phyloP scores from a whole-genome alignment of 345 rosid species.

The Citropsis articulata region DNA sequence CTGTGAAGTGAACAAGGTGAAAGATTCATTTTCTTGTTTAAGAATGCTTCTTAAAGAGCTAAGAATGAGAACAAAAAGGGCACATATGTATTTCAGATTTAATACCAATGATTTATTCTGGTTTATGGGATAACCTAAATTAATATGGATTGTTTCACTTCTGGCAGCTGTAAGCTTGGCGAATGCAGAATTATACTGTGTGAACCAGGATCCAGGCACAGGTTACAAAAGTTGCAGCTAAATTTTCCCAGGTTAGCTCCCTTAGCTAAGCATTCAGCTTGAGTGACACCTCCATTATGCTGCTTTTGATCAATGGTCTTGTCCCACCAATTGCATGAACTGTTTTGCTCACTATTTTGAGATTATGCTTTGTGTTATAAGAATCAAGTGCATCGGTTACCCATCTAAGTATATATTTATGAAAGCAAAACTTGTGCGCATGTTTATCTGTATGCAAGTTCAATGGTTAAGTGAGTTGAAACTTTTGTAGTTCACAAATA shows the following conservation, averaged over 20 bases:
- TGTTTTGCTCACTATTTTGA: background rate
- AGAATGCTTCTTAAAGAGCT: background rate
- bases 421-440: background rate
- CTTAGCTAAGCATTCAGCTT: background rate
- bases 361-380: background rate
- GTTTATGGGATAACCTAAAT: background rate
- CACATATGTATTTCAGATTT: background rate
- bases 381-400: background rate
- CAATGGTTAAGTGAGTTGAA: background rate
- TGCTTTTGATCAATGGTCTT: background rate
- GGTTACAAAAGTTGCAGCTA: slow-evolving; percentile 89
- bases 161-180: slow-evolving; percentile 78
- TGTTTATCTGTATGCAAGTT: background rate
- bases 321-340: background rate
- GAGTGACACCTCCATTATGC: background rate
- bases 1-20: background rate
- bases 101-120: background rate
- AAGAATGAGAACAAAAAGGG: background rate
- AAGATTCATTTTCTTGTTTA: background rate
- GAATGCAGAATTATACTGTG: slow-evolving; percentile 84
- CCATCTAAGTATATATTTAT: background rate
- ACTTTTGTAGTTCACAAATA: background rate
- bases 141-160: slow-evolving; percentile 4
- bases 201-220: slow-evolving; percentile 80
- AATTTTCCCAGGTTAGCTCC: slow-evolving; percentile 77